Evolutionary conservation across 2,329 filamentous ascomycete genomes (phyloP).

Genomic region (Clonostachys rosea): DNA sequence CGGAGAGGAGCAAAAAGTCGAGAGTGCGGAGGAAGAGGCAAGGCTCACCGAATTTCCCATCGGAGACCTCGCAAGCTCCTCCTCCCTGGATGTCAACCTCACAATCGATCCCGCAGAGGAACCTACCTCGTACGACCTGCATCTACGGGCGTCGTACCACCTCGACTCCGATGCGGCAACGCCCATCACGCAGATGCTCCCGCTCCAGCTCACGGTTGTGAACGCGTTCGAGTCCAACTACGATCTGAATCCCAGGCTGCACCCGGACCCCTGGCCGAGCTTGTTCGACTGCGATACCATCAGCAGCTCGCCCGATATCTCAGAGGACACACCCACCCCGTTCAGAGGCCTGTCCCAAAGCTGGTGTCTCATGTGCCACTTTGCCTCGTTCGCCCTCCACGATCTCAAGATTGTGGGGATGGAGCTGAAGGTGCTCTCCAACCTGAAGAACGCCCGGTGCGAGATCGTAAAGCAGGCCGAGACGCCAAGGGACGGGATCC

Average conservation of each 20-base stretch:
- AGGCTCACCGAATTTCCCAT: conserved; percentile 34
- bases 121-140: conserved; percentile 60
- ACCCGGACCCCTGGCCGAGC: conserved; percentile 78
- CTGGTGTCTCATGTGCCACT: conserved; percentile 73
- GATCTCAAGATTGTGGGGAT: conserved; percentile 61
- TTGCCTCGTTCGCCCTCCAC: conserved; percentile 73
- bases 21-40: conserved; percentile 31
- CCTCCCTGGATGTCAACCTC: conserved; percentile 38
- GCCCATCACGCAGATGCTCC: conserved; percentile 69
- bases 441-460: conserved; percentile 60
- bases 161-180: conserved; percentile 76
- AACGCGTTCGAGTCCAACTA: conserved; percentile 91
- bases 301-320: conserved; percentile 41
- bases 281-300: conserved; percentile 65
- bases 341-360: conserved; percentile 67
- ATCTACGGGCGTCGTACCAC: conserved; percentile 72
- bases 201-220: conserved; percentile 67
- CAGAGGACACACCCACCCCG: conserved; percentile 30
- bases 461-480: conserved; percentile 31
- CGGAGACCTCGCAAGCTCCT: conserved; percentile 40
- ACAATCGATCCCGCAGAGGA: conserved; percentile 42
- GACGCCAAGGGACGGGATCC: conserved; percentile 32
- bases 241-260: conserved; percentile 75
- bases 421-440: conserved; percentile 54
- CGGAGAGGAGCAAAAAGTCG: conserved; percentile 21